phyloP scores from a whole-genome alignment of 768 basidiomycete species.

The Clathrus columnatus region DNA sequence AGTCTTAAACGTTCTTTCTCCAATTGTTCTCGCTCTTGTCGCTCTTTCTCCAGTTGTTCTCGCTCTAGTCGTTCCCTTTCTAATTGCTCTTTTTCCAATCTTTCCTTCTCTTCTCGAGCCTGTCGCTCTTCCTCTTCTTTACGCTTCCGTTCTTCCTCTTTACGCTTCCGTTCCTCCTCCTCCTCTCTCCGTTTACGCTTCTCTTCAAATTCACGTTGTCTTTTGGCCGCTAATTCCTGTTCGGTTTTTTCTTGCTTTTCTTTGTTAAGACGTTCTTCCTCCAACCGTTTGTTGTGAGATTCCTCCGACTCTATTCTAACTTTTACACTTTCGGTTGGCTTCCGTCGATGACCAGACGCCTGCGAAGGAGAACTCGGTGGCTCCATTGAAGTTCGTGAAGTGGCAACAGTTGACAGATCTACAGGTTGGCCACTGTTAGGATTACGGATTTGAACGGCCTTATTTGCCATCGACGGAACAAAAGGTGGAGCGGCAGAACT shows the following conservation, averaged over 20 bases:
- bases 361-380: constrained; percentile 33
- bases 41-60: constrained; percentile 26
- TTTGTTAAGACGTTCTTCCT: constrained; percentile 22
- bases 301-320: constrained; percentile 62
- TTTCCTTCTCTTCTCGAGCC: constrained; percentile 12
- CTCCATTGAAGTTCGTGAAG: constrained; percentile 31
- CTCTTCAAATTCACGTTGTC: constrained; percentile 23
- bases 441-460: constrained; percentile 48
- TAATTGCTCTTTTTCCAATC: constrained; percentile 11
- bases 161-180: constrained; percentile 19
- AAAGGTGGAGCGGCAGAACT: constrained; percentile 60
- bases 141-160: constrained; percentile 28
- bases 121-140: constrained; percentile 18
- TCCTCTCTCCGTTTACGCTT: constrained; percentile 13
- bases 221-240: constrained; percentile 2
- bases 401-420: constrained; percentile 43
- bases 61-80: constrained; percentile 17
- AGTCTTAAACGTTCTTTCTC: constrained; percentile 16
- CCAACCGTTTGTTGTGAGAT: constrained; percentile 40
- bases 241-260: constrained; percentile 9
- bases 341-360: constrained; percentile 24
- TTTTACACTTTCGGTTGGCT: constrained; percentile 19
- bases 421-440: constrained; percentile 54
- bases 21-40: constrained; percentile 26
- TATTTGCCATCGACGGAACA: constrained; percentile 40